Base-by-base conservation (phyloP, 2,329 filamentous ascomycete species). In the Colletotrichum aenigma region DNA sequence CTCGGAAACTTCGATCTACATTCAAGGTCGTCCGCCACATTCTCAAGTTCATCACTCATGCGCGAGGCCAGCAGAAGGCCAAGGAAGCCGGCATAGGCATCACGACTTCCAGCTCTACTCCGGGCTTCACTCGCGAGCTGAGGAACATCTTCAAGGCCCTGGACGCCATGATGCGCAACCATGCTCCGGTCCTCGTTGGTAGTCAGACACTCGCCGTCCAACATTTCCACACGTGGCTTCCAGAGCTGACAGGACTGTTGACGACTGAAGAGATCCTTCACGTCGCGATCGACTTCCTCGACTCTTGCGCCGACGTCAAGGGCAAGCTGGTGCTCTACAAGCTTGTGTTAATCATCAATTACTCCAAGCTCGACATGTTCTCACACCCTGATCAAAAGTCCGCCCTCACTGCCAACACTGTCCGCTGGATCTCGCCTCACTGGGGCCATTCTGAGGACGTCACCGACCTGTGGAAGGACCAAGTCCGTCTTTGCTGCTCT, bases 181-280 rank as follows among this genome's bases (percentile, higher is more conserved):
- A 93, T 3, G 94, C 95, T 4, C 94, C 97, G 0, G 93, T 96
- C 21, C 87, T 98, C 28, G 94, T 98, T 16, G 97, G 97, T 38
- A 98, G 95, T 77, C 98, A 99, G 85, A 98, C 97, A 0, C 88
- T 99, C 66, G 93, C 97, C 4, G 96, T 98, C 15, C 97, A 99
- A 84, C 95, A 98, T 83, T 98, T 98, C 83, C 96, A 98, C 82
- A 94, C 95, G 0, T 99, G 97, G 97, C 88, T 99, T n/a, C 96
- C 97, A 0, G 96, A 98, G 82, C 91, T 99, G 12, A 89, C 92
- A 1, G 92, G 93, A 3, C 89, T 97, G 48, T 89, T 98, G 81
- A 91, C 90, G 6, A 93, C 93, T 0, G 94, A 96, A 80, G 96
- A 98, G 82, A 96, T 98, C 61, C 87, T 98, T 68, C 94, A 98